Evolutionary conservation across 2,329 filamentous ascomycete genomes (phyloP).

Genomic region (Xylaria sp.): DNA sequence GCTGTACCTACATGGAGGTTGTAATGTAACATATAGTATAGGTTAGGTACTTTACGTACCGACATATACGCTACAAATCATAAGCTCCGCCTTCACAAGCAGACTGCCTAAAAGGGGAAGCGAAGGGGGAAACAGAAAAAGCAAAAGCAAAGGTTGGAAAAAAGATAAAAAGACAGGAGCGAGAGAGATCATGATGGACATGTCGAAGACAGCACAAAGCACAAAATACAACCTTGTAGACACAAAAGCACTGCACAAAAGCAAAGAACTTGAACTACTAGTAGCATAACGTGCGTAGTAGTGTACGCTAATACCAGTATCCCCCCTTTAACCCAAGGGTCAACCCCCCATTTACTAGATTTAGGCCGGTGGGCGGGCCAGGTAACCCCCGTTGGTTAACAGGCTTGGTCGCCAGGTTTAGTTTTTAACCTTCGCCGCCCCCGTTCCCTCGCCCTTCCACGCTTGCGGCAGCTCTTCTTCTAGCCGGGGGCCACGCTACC

Average conservation of each 20-base stretch:
- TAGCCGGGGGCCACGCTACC: background rate
- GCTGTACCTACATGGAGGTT: too few relatives aligned
- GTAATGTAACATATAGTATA: too few relatives aligned
- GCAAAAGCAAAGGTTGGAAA: slow-evolving; percentile 8
- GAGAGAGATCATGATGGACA: background rate
- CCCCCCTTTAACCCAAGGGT: slow-evolving; percentile 16
- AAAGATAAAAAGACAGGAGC: background rate
- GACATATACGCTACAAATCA: slow-evolving; percentile 1
- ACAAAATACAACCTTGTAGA: too few relatives aligned
- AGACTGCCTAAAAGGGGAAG: slow-evolving; percentile 3
- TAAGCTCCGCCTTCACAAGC: slow-evolving; percentile 5
- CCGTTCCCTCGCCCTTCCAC: background rate
- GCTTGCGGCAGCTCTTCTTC: slow-evolving; percentile 11
- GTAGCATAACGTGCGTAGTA: background rate
- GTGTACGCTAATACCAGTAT: slow-evolving; percentile 4
- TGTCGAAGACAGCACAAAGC: background rate
- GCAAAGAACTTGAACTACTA: background rate
- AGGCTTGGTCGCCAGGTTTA: slow-evolving; percentile 10
- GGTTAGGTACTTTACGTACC: background rate
- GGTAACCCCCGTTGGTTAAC: slow-evolving; percentile 11
- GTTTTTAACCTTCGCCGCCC: slow-evolving; percentile 1
- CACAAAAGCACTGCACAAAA: background rate
- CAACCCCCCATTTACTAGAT: background rate
- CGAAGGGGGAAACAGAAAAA: slow-evolving; percentile 4
- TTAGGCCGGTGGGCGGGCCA: slow-evolving; percentile 1